Evolutionary conservation across 2,329 filamentous ascomycete species (phyloP), one percentile per base, ranked within the genome.

Genomic region (Alternaria brassicae): DNA sequence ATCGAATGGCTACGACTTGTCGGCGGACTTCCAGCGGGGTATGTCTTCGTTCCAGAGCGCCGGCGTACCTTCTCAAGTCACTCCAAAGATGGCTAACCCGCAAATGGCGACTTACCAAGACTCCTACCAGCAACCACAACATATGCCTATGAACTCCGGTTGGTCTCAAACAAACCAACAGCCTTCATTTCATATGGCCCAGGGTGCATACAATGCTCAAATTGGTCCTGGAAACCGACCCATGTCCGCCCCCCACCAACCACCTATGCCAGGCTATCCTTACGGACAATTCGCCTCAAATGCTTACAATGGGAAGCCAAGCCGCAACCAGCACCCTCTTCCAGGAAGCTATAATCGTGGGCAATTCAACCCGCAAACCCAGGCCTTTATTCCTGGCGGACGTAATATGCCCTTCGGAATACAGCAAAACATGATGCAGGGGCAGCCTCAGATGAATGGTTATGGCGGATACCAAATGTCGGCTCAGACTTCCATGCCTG

Each of bases 291-390:
- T 94, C 45, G 90, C 91, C 4, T 86, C 83, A 62, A 83, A 85
- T 51, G 88, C 89, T 48, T 88, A 75, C 58, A 76, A 73, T 21
- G 72, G 71, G 15, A 74, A 91, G 25, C 84, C 90, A 61, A 91
- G 91, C 69, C 86, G 88, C 8, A 89, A 91, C 58, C 90, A 93
- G 72, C 92, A 97, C 74, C 91, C 92, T 6, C 88, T 96, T 56
- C 91, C 92, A 13, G 92, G 92, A 34, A 95, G 90, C 78, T 96
- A 87, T 74, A 92, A 91, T 72, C 86, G 93, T 58, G 91, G 92
- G 69, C 88, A 90, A 12, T 97, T 98, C 81, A 97, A 97, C 73
- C 94, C 93, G 1, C 93, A 96, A 80, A 97, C 91, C 15, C 91
- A 96, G 72, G 91, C 93, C 0, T 97, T 98, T 77, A 87, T 97